These are phyloP conservation scores for Rusavskia elegans DNA, from an alignment of 495 filamentous ascomycete species.

Conservation along the genomic window DNA sequence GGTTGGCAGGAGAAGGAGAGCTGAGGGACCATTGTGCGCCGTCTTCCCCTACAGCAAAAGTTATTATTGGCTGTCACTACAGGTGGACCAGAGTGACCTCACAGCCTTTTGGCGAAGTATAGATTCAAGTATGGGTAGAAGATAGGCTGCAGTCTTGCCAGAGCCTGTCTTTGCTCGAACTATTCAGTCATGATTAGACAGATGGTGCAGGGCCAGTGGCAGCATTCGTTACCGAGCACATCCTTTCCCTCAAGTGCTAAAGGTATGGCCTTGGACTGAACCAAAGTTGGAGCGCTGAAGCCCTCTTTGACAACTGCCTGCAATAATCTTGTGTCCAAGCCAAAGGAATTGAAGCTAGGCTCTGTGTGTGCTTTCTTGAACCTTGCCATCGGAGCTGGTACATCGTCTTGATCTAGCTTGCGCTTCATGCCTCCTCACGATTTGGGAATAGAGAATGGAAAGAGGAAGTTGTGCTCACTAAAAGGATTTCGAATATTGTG, in stretches of 20 bases:
- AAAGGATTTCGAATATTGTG: too few species aligned
- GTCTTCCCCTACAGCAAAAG: conserved; percentile 2
- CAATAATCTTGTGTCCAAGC: conserved; percentile 69
- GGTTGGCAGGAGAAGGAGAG: conserved; percentile 83
- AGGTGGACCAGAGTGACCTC: conserved; percentile 12
- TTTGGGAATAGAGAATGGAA: too few species aligned
- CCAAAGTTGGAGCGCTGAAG: conserved; percentile 67
- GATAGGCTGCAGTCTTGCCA: conserved; percentile 93
- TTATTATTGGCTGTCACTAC: background rate
- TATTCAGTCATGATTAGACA: conserved; percentile 17
- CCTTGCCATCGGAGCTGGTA: conserved; percentile 27
- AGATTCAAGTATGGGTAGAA: conserved; percentile 71
- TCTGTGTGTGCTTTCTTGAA: conserved; percentile 13
- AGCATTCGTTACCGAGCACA: conserved; percentile 46
- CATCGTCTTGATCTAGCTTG: conserved; percentile 44
- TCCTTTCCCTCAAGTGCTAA: conserved; percentile 81
- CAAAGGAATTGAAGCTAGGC: conserved; percentile 26
- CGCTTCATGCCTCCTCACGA: conserved; percentile 36
- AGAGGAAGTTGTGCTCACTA: too few species aligned
- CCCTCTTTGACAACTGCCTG: conserved; percentile 73
- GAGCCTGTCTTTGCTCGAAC: conserved; percentile 84
- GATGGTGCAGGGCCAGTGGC: background rate
- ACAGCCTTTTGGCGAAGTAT: conserved; percentile 66
- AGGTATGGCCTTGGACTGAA: conserved; percentile 79
- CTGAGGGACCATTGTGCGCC: conserved; percentile 30